Conservation (phyloP, 768 basidiomycete species). For the Amanita jacksonii region DNA sequence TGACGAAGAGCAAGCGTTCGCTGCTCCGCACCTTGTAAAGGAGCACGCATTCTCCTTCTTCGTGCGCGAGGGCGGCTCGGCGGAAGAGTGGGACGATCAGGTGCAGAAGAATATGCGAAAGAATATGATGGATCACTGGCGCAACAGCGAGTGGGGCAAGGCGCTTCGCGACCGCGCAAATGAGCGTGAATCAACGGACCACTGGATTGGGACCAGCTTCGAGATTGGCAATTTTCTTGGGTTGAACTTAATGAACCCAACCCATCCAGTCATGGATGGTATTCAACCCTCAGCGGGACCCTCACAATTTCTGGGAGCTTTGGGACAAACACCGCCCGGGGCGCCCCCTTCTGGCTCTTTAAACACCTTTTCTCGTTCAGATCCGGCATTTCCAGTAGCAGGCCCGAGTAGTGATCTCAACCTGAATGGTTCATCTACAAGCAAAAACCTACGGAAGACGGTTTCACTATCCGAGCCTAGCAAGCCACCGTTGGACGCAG, state of each 20-base stretch:
- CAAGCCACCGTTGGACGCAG: too few species aligned
- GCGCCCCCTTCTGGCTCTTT: not conserved
- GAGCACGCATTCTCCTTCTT: conserved; percentile 58
- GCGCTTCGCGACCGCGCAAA: conserved; percentile 28
- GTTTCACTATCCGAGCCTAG: too few species aligned
- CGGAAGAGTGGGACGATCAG: conserved; percentile 57
- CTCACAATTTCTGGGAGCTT: not conserved
- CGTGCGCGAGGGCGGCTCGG: conserved; percentile 50
- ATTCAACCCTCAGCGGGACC: conserved; percentile 14
- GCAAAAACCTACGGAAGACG: too few species aligned
- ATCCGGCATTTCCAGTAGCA: not conserved
- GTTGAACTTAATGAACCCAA: conserved; percentile 40
- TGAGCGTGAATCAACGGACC: conserved; percentile 21
- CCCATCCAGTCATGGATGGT: conserved; percentile 3
- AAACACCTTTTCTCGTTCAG: not conserved
- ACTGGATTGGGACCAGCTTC: conserved; percentile 69
- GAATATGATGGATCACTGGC: conserved; percentile 55
- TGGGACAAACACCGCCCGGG: not conserved
- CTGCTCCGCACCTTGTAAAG: conserved; percentile 40
- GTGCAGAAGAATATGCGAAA: conserved; percentile 40
- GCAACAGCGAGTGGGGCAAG: conserved; percentile 56
- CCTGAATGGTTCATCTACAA: too few species aligned
- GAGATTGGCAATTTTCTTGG: conserved; percentile 73
- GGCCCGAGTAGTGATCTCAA: not conserved
- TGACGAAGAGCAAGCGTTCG: conserved; percentile 19